phyloP scores from a whole-genome alignment of 1,139 yeast genomes.

The Kodamaea sp. region DNA sequence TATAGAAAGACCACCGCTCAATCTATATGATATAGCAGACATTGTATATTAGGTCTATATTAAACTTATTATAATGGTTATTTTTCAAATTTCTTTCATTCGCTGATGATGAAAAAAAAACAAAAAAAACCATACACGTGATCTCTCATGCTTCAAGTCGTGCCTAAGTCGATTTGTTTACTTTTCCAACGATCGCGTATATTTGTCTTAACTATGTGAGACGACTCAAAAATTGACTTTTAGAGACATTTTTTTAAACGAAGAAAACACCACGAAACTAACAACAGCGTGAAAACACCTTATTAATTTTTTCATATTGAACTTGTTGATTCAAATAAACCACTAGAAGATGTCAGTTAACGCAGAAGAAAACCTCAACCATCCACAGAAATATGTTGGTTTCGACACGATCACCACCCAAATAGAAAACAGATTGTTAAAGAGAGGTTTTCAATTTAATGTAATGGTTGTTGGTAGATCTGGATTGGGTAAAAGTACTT shows the following conservation, averaged over 20 bases:
- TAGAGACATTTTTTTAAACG: too few relatives aligned
- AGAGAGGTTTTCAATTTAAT: slow-evolving; percentile 92
- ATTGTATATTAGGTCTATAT: slow-evolving; percentile 10
- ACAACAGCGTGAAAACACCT: too few relatives aligned
- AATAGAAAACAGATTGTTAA: slow-evolving; percentile 86
- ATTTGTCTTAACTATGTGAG: too few relatives aligned
- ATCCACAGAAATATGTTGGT: slow-evolving; percentile 70
- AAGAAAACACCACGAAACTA: too few relatives aligned
- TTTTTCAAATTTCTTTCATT: background rate
- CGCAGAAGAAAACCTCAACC: slow-evolving; percentile 17
- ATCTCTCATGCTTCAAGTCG: background rate
- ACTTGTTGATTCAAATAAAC: too few relatives aligned
- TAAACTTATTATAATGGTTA: slow-evolving; percentile 2
- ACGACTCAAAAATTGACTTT: too few relatives aligned
- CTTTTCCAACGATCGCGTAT: too few relatives aligned
- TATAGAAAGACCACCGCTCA: slow-evolving; percentile 15
- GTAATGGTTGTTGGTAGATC: slow-evolving; percentile 93
- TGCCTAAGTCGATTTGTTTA: too few relatives aligned
- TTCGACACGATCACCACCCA: slow-evolving; percentile 95
- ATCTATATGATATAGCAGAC: slow-evolving; percentile 24
- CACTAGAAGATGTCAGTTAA: slow-evolving; percentile 11
- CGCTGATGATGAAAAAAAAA: too few relatives aligned
- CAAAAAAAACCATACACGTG: slow-evolving; percentile 1
- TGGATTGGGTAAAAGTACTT: slow-evolving; percentile 91
- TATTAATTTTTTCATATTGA: too few relatives aligned